These are phyloP conservation scores for Hymenoscyphus fraxineus DNA, from an alignment of 2,329 filamentous ascomycete genomes.

Conservation along the genomic window DNA sequence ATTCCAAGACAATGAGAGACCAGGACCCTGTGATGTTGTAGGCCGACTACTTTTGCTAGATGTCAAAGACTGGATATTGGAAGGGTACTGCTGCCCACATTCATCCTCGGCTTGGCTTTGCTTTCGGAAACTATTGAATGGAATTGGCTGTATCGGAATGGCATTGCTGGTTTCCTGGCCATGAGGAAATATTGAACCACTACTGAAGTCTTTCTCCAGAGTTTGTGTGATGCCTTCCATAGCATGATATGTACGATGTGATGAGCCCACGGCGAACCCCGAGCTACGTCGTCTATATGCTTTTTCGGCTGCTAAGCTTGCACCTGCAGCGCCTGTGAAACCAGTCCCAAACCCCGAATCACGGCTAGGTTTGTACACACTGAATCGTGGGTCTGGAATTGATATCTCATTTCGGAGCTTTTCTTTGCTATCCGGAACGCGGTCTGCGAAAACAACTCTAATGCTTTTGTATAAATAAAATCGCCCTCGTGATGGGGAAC, in stretches of 20 bases:
- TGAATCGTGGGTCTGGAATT: conserved; percentile 81
- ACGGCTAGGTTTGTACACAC: conserved; percentile 64
- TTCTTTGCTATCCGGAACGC: conserved; percentile 93
- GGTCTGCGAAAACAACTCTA: conserved; percentile 92
- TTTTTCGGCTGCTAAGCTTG: conserved; percentile 56
- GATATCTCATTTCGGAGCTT: conserved; percentile 87
- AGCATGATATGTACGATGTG: conserved; percentile 25
- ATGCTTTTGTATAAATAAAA: conserved; percentile 91
- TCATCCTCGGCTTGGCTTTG: conserved; percentile 15
- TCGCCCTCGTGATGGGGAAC: conserved; percentile 75
- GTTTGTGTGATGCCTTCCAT: conserved; percentile 30
- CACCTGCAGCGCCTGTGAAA: conserved; percentile 40
- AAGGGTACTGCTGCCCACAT: conserved; percentile 14
- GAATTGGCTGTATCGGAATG: conserved; percentile 47
- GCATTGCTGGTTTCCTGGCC: conserved; percentile 27
- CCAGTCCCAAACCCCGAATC: conserved; percentile 26
- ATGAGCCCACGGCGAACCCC: conserved; percentile 40
- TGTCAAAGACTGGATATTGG: conserved; percentile 35
- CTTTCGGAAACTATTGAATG: conserved; percentile 42
- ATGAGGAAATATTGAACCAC: conserved; percentile 23
- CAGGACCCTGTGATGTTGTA: conserved; percentile 36
- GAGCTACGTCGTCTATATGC: conserved; percentile 55
- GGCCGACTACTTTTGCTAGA: conserved; percentile 29
- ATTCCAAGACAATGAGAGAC: conserved; percentile 26
- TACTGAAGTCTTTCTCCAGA: conserved; percentile 24